Evolutionary conservation across 1,284 basidiomycete species (phyloP), one percentile per base, ranked within the genome.

Genomic region (Tausonia pullulans): DNA sequence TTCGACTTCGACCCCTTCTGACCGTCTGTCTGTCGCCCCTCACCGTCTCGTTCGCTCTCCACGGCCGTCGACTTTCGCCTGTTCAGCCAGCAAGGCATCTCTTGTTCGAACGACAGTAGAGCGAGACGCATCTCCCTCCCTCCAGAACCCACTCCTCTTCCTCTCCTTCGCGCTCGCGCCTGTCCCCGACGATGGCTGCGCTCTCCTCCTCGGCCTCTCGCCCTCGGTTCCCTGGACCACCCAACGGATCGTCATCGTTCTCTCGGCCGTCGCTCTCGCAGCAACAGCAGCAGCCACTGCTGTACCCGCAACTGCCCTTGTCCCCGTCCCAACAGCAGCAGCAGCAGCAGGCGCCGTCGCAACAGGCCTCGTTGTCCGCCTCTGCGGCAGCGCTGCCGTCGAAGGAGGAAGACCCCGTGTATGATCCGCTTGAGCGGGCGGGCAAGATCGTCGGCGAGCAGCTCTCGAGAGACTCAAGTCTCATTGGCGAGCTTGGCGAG

Each of bases 171-270:
- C 27, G 27, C 27, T 27, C 27, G 27, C 27, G n/a, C 56, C 87
- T 83, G 53, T 88, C 86, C 69, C 89, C 85, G 73, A 97, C 86
- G 75, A 96, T 65, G 94, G 8, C 86, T 83, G 67, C 84, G 82
- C 13, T 93, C 91, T 68, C 90, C 44, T 57, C 60, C 43, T 62
- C 44, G 14, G 60, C 55, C 7, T 50, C 60, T 27, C 27, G 27
- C 27, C 27, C 27, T 27, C 27, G 27, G 27, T 27, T 27, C 27
- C 27, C 27, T 27, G 27, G 27, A 27, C 27, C 27, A 27, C 27
- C 27, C 27, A 27, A 27, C 27, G 27, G 27, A 27, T 27, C 27
- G 27, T 16, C 11, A 8, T 10, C 39, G 40, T 39, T 10, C 4
- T 41, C 3, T 1, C 54, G 7, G 40, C n/a, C 39, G 54, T 44